These are phyloP conservation scores for Aureobasidium sp. DNA, from an alignment of 2,329 filamentous ascomycete species.

Conservation along the genomic window DNA sequence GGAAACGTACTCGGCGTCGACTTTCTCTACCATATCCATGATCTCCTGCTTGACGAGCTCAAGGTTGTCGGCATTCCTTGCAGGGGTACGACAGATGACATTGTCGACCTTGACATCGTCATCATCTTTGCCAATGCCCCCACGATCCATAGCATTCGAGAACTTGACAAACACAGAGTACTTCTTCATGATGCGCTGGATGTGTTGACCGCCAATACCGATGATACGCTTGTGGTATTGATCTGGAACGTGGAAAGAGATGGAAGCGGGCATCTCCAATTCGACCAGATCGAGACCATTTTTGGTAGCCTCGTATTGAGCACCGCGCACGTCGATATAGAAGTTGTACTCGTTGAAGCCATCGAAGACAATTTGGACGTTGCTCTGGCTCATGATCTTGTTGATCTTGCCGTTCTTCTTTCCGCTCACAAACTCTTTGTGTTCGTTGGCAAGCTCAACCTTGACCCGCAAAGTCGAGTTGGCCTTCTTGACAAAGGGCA, in stretches of 20 bases:
- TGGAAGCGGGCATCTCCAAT: constrained; percentile 98
- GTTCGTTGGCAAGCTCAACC: constrained; percentile 97
- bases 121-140: constrained; percentile 86
- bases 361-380: constrained; percentile 98
- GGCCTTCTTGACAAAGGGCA: constrained; percentile 77
- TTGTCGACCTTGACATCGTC: constrained; percentile 99
- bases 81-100: constrained; percentile 94
- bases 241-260: constrained; percentile 97
- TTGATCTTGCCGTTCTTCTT: constrained; percentile 99
- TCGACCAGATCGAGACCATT: constrained; percentile 88
- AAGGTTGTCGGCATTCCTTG: constrained; percentile 91
- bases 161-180: constrained; percentile 99
- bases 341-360: constrained; percentile 99
- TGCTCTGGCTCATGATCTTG: constrained; percentile 99
- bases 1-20: constrained; percentile 92
- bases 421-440: constrained; percentile 98
- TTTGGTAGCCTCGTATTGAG: constrained; percentile 88
- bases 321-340: constrained; percentile 94
- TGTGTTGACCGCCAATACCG: constrained; percentile 95
- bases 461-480: constrained; percentile 94
- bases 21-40: constrained; percentile 97
- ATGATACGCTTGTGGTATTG: constrained; percentile 99
- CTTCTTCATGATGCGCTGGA: constrained; percentile 99
- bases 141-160: constrained; percentile 97
- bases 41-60: constrained; percentile 98